These are phyloP conservation scores for Rhizomucor miehei DNA, from an alignment of 371 early-diverging fungal genomes.

Conservation along the genomic window DNA sequence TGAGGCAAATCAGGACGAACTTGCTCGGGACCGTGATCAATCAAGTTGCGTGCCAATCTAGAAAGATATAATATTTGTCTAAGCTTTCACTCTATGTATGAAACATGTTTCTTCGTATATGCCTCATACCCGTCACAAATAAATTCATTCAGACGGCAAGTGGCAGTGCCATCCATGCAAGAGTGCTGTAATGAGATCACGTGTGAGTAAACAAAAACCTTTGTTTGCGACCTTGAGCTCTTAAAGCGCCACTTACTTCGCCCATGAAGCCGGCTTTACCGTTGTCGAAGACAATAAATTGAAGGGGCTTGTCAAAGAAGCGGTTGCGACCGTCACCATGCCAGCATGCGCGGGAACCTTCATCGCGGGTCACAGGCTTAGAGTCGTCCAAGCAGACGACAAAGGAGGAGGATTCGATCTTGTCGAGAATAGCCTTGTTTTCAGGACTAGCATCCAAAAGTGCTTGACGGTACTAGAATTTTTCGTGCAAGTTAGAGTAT, in stretches of 20 bases:
- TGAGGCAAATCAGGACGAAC: constrained; percentile 50
- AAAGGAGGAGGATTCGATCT: constrained; percentile 82
- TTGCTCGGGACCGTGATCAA: constrained; percentile 48
- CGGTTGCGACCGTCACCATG: constrained; percentile 94
- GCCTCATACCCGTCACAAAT: constrained; percentile 44
- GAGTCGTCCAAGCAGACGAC: constrained; percentile 87
- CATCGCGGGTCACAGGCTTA: constrained; percentile 83
- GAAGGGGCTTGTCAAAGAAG: constrained; percentile 90
- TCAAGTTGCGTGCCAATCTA: not conserved
- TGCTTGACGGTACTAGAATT: constrained; percentile 51
- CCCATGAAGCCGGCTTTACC: constrained; percentile 94
- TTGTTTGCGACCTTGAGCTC: no score
- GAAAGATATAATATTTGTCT: not conserved
- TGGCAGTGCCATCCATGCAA: constrained; percentile 95
- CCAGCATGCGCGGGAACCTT: constrained; percentile 83
- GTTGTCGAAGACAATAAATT: constrained; percentile 94
- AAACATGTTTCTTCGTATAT: no score
- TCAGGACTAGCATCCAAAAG: constrained; percentile 64
- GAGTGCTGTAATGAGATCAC: constrained; percentile 64
- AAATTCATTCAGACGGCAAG: constrained; percentile 74
- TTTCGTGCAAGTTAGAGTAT: constrained; percentile 1
- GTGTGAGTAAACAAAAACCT: not conserved
- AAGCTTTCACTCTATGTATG: not conserved
- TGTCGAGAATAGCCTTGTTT: constrained; percentile 70
- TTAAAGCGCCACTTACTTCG: no score